Conservation (phyloP, 306 rosid genomes). For the Sechiopsis laciniata region DNA sequence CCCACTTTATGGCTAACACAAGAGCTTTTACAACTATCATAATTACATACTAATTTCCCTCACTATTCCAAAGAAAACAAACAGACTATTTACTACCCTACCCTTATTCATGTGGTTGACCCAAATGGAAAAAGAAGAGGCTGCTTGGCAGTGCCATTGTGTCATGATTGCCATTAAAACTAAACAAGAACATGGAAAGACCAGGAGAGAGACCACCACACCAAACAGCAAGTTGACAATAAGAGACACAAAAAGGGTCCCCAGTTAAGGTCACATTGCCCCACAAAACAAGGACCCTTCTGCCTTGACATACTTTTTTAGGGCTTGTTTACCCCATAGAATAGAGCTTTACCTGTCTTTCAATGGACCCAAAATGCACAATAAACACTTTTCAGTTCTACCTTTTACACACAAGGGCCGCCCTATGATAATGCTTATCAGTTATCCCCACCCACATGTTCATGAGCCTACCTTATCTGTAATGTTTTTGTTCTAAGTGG, state of each 20-base stretch:
- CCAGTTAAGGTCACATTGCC: constrained; percentile 17
- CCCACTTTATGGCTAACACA: no score
- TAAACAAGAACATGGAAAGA: neutral
- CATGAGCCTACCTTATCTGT: neutral
- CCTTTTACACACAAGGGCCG: no score
- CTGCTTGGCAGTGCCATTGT: no score
- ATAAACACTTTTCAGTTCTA: neutral
- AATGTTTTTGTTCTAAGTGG: no score
- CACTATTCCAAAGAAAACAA: no score
- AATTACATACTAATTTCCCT: no score
- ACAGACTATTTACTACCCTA: no score
- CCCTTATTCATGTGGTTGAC: no score
- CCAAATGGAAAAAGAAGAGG: neutral
- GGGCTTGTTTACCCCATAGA: constrained; percentile 4
- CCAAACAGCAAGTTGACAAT: constrained; percentile 18
- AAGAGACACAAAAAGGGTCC: neutral
- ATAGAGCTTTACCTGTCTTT: neutral
- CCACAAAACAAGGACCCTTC: constrained; percentile 14
- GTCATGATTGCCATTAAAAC: neutral
- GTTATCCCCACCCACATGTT: neutral
- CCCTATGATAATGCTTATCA: neutral
- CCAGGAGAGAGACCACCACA: neutral
- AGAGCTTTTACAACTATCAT: no score
- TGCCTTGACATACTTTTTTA: constrained; percentile 15
- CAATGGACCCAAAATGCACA: constrained; percentile 13